These are phyloP conservation scores for Ostreobium quekettii DNA, from an alignment of 139 green algal species.

Conservation along the genomic window DNA sequence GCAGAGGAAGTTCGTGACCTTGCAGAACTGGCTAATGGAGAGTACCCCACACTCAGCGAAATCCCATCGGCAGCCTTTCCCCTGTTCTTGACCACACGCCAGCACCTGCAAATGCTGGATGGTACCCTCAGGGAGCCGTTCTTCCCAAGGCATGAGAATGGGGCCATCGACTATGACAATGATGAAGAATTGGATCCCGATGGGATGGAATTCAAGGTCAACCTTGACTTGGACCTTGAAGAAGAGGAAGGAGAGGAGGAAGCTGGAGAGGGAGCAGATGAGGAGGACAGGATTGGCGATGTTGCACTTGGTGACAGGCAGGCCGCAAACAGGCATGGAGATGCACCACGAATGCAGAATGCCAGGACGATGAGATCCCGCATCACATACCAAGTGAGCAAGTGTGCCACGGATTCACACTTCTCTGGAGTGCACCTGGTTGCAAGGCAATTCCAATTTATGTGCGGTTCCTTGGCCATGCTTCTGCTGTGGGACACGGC, in stretches of 20 bases:
- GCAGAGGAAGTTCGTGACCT: constrained; percentile 20
- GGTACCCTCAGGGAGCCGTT: constrained; percentile 47
- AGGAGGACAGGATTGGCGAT: not conserved
- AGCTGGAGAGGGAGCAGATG: constrained; percentile 9
- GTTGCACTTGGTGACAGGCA: no score
- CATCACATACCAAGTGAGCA: no score
- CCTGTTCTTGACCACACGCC: constrained; percentile 52
- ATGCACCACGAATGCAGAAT: no score
- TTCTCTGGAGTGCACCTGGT: no score
- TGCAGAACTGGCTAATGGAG: constrained; percentile 17
- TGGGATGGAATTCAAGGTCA: constrained; percentile 33
- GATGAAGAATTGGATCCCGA: constrained; percentile 37
- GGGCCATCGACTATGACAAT: constrained; percentile 27
- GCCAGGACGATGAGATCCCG: no score
- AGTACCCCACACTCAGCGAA: constrained; percentile 35
- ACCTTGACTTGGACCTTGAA: constrained; percentile 33
- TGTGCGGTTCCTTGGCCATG: no score
- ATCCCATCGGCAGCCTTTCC: constrained; percentile 61
- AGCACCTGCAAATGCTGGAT: constrained; percentile 59
- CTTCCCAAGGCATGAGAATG: constrained; percentile 38
- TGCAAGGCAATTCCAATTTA: no score
- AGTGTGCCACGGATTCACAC: no score
- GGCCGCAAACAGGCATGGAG: no score
- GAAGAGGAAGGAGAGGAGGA: constrained; percentile 30
- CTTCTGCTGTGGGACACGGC: no score